Percentiles rank a stretch among this genome's conserved stretches.
These are phyloP conservation scores for Aquanectria penicillioides DNA, from an alignment of 2,329 filamentous ascomycete genomes.

Conservation along the genomic window DNA sequence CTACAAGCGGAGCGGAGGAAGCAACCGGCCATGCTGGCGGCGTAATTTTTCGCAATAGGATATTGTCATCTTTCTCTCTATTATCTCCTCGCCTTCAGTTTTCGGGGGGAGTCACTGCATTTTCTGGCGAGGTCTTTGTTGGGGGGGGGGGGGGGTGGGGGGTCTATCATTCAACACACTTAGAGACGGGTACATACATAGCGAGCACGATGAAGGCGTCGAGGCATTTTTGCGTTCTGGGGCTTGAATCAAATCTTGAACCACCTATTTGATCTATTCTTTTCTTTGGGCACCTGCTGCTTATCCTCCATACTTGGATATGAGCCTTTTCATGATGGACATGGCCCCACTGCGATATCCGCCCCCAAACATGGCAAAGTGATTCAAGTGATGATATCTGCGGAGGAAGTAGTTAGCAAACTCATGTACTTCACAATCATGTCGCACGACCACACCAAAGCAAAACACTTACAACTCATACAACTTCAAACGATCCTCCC, in stretches of 20 bases:
- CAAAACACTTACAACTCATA: conserved; percentile 78
- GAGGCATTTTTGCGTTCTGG: conserved; percentile 25
- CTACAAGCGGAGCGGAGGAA: conserved; percentile 37
- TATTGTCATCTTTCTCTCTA: not conserved
- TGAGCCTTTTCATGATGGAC: conserved; percentile 79
- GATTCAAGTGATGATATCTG: conserved; percentile 91
- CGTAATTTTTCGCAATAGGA: conserved; percentile 11
- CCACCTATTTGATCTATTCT: conserved; percentile 12
- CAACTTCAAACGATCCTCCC: conserved; percentile 81
- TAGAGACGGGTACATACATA: conserved; percentile 36
- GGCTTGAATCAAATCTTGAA: conserved; percentile 25
- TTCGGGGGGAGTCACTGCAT: conserved; percentile 23
- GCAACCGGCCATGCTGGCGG: conserved; percentile 54
- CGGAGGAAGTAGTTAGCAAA: not conserved
- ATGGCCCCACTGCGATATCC: conserved; percentile 81
- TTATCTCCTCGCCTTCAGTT: not conserved
- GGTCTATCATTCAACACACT: conserved; percentile 24
- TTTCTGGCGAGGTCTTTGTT: conserved; percentile 25
- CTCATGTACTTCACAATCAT: no score
- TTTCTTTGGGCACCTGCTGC: conserved; percentile 12
- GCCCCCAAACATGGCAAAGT: conserved; percentile 85
- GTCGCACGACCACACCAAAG: not conserved
- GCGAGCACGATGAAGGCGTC: conserved; percentile 40
- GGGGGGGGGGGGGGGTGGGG: no score
- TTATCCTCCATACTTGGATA: conserved; percentile 73